Evolutionary conservation across 495 filamentous ascomycete species (phyloP).

Genomic region (Tuber indicum): DNA sequence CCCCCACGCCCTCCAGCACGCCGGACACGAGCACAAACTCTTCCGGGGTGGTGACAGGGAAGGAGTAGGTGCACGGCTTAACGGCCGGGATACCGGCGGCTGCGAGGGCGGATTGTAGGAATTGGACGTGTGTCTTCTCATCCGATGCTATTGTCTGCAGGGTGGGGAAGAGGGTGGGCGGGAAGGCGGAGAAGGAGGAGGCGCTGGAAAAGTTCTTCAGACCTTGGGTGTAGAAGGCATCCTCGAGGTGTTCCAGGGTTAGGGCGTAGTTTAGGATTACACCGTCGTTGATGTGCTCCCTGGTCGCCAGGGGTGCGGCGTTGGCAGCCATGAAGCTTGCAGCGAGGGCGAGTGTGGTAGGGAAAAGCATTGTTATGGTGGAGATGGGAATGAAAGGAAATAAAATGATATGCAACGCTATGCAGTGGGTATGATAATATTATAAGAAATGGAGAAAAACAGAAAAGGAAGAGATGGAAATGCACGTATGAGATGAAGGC

Average conservation of each 20-base stretch:
- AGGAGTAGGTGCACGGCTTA: slow-evolving; percentile 52
- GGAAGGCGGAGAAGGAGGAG: slow-evolving; percentile 49
- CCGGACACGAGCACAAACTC: slow-evolving; percentile 49
- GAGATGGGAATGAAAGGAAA: background rate
- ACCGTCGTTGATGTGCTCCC: background rate
- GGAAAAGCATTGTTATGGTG: background rate
- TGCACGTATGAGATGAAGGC: background rate
- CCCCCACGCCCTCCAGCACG: slow-evolving; percentile 55
- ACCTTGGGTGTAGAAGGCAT: slow-evolving; percentile 53
- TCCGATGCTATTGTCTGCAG: slow-evolving; percentile 46
- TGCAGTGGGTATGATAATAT: background rate
- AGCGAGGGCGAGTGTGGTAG: background rate
- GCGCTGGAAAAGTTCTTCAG: slow-evolving; percentile 52
- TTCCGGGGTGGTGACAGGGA: slow-evolving; percentile 50
- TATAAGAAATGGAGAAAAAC: too few relatives aligned
- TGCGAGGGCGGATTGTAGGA: slow-evolving; percentile 46
- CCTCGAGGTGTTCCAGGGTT: slow-evolving; percentile 50
- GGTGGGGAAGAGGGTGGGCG: background rate
- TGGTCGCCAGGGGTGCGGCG: background rate
- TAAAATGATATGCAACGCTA: background rate
- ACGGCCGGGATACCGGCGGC: slow-evolving; percentile 50
- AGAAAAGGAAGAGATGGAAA: background rate
- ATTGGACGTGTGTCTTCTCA: slow-evolving; percentile 55
- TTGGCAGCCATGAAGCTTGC: background rate
- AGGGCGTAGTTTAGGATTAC: slow-evolving; percentile 29